Evolutionary conservation across 164 flowering plant species (phyloP), one percentile per base, ranked within the genome.

Genomic region (Houttuynia cordata): DNA sequence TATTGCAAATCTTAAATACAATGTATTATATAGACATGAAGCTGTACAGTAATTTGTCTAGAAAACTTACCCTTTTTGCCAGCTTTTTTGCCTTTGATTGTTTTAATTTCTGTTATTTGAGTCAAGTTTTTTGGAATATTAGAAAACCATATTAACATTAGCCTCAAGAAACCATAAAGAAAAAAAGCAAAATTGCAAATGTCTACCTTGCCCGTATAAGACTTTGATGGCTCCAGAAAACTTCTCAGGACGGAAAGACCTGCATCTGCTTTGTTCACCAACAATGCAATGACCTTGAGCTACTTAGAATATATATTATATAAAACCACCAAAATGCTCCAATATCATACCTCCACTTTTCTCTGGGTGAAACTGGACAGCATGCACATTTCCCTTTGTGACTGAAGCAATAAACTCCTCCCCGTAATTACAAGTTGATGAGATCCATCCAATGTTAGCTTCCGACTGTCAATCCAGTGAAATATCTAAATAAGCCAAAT

Each of bases 341-440:
- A 57, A 1, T 39, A 19, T 62, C 86, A 67, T 74, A 70, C 99
- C 97, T 78, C 99, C 99, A 78, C 99, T 93, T 76, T 93, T 93
- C 71, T 93, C 99, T 30, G 97, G 99, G 74, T 93, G 99, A 78
- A 93, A 93, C 70, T 93, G 99, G 60, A 93, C 96, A 30, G 95
- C 99, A 67, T 93, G 86, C 52, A 86, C 84, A 85, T 86, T 93
- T 70, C 99, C 99, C 78, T 73, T 83, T 67, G 77, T 79, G 57
- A 93, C 67, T 56, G 99, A 90, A 45, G 99, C 85, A 66, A 93
- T 86, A 69, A 93, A 93, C 51, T 78, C 68, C 41, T 77, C 96
- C 34, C 97, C 97, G 74, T 93, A 93, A 51, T 80, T 79, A 80
- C 97, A 90, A 13, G 93, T 88, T 45, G 99, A 86, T 25, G 99